Percentiles rank a stretch among this genome's conserved stretches.
phyloP scores from a whole-genome alignment of 371 early-diverging fungal genomes.

The Actinomucor elegans region DNA sequence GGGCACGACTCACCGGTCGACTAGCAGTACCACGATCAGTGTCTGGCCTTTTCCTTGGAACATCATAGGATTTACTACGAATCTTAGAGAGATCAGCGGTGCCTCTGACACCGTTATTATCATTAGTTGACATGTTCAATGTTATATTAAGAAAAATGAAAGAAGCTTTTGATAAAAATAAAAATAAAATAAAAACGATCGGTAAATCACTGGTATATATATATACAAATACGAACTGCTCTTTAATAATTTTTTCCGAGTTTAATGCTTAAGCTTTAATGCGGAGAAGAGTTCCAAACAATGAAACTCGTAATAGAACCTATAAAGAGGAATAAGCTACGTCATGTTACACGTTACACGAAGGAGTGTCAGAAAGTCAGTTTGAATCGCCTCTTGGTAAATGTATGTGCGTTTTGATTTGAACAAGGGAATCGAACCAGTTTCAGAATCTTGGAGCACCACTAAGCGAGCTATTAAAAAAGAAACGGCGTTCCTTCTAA shows the following conservation, averaged over 20 bases:
- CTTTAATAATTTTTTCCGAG: slow-evolving; percentile 9
- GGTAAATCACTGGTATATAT: not conserved
- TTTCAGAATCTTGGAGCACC: no score
- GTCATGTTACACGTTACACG: slow-evolving; percentile 3
- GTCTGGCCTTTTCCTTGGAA: not conserved
- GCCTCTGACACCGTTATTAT: slow-evolving; percentile 11
- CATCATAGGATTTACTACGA: slow-evolving; percentile 20
- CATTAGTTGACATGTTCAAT: slow-evolving; percentile 12
- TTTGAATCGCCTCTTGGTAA: no score
- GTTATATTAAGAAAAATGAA: not conserved
- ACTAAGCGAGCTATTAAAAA: no score
- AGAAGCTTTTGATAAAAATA: not conserved
- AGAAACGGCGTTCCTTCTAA: no score
- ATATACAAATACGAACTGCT: not conserved
- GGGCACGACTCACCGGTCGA: slow-evolving; percentile 1
- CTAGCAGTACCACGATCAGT: not conserved
- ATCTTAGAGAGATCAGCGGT: slow-evolving; percentile 16
- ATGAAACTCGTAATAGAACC: not conserved
- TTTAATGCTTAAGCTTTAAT: not conserved
- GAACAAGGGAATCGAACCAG: no score
- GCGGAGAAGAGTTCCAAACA: not conserved
- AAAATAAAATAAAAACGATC: not conserved
- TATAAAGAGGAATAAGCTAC: not conserved
- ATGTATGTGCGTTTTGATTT: no score
- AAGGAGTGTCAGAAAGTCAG: no score